Evolutionary conservation across 345 rosid species (phyloP), one percentile per base, ranked within the genome.

Genomic region (Camelina laxa): DNA sequence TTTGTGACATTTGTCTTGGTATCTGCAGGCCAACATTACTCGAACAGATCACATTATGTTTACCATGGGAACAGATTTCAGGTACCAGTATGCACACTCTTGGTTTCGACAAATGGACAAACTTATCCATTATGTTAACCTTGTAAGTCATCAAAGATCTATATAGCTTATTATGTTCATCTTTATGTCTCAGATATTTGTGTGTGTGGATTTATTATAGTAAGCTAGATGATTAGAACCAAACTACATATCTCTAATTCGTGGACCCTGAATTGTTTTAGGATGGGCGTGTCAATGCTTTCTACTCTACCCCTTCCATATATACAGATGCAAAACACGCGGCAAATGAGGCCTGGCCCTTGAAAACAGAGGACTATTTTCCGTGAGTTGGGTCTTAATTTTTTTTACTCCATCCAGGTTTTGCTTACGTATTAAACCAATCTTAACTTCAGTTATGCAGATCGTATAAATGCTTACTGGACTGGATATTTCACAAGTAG

Each of bases 1-100:
- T 68, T 66, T 42, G 41, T 73, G 44, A 73, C 72, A 35, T 45
- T 35, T 19, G 38, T 62, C 36, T 21, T 65, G 65, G 53, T 27
- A 38, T 55, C 82, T 50, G 47, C 91, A 95, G 99, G 97, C 97
- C 61, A 92, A 95, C 83, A 88, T 92, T 67, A 95, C 99, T 60
- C 82, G 90, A 70, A 81, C 90, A 60, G 76, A 95, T 82, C 99
- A 95, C 63, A 80, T 95, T 65, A 95, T 95, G 99, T 95, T 87
- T 82, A 90, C 97, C 54, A 90, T 95, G 99, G 99, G 99, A 82
- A 91, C 99, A 65, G 99, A 95, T 84, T 95, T 95, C 81, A 87
- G 83, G 78, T 95, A 92, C 84, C 97, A 95, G 78, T 95, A 92
- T 78, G 97, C 99, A 16, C 82, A 83, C 74, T 75, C 97, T 35